Base-by-base conservation (phyloP, 257 asterid species). In the Scutellaria baicalensis region DNA sequence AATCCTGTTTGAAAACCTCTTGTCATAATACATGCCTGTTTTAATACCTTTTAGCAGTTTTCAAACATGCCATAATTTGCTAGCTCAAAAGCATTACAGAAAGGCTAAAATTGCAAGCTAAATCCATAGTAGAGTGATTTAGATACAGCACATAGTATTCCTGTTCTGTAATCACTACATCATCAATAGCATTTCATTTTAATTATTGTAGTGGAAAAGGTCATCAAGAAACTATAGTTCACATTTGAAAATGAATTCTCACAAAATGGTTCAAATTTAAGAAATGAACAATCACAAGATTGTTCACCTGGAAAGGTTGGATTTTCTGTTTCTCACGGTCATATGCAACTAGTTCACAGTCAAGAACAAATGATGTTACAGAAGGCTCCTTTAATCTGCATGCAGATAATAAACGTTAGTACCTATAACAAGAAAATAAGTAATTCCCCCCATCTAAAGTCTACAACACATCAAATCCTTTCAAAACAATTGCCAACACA, bases 271-370 rank as follows among this genome's bases (percentile, higher is more conserved):
- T 49, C 64, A 23, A 12, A 51, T 67, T 40, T 36, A 69, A 2
- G 23, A 38, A 69, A 40, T 51, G 47, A 36, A 63, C 2, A 7
- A 38, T 78, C 54, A 69, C n/a, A 52, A 68, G 42, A 18, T 49
- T 23, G 23, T 56, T 64, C 65, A 94, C 99, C 97, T 94, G 96
- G 71, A 94, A 94, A 48, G 99, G 97, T 70, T 77, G 89, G 69
- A 94, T 94, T 80, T 82, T 94, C 80, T 88, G 95, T 71, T 91
- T 89, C 84, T 89, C 93, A 42, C 92, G 96, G 51, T 91, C 97
- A 16, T 81, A 91, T 71, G 97, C 99, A 78, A 94, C 99, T 78
- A 91, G 79, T 80, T 94, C 99, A 39, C 99, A 94, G 71, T 94
- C 97, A 48, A 94, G 97, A 81, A 93, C 97, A 78, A 93, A 93